These are phyloP conservation scores for Termitomyces sp. DNA, from an alignment of 768 basidiomycete species.

Conservation along the genomic window DNA sequence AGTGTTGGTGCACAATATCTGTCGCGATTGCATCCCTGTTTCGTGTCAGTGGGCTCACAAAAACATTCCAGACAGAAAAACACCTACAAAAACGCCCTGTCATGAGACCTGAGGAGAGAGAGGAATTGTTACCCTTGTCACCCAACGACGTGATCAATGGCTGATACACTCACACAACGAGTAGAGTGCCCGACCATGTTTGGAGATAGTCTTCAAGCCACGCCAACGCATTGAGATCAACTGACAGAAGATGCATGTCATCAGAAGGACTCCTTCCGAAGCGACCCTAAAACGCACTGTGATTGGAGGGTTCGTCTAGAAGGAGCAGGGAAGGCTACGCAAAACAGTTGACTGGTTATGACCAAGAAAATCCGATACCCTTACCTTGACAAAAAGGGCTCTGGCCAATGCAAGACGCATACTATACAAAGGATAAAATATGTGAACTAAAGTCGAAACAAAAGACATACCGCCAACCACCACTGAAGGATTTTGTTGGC, in stretches of 20 bases:
- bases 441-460: neutral
- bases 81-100: constrained; percentile 87
- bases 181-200: constrained; percentile 87
- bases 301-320: constrained; percentile 95
- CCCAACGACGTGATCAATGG: neutral
- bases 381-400: constrained; percentile 92
- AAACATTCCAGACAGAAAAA: neutral
- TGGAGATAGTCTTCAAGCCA: constrained; percentile 98
- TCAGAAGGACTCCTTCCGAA: neutral
- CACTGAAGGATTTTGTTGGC: constrained; percentile 84
- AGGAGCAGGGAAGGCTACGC: constrained; percentile 68
- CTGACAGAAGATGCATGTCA: constrained; percentile 26
- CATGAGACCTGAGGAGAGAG: constrained; percentile 69
- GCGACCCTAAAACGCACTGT: constrained; percentile 50
- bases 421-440: constrained; percentile 29
- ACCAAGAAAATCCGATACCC: neutral
- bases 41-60: neutral
- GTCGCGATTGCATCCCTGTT: constrained; percentile 90
- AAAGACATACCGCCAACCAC: constrained; percentile 82
- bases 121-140: constrained; percentile 6
- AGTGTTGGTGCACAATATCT: constrained; percentile 97
- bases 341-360: neutral
- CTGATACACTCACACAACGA: constrained; percentile 69
- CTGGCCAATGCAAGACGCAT: constrained; percentile 96
- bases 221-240: constrained; percentile 93